Conservation (phyloP, 75 land plant species). For the Sequoia sempervirens region DNA sequence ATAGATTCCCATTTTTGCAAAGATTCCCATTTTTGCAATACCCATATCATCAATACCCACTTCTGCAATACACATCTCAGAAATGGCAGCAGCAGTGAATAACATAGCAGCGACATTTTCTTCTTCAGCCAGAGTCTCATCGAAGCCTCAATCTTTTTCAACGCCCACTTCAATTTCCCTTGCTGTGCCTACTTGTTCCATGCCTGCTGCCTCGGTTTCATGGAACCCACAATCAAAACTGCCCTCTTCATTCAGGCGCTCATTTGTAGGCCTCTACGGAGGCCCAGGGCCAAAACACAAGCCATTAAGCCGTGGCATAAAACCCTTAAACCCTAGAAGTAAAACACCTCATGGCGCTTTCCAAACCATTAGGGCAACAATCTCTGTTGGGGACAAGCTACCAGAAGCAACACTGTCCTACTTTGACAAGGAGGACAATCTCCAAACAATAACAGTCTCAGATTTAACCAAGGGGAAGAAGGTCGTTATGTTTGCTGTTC, state of each 20-base stretch:
- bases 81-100: conserved; percentile 5
- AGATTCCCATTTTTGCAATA: not conserved
- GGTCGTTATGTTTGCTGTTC: conserved; percentile 83
- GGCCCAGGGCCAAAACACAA: conserved; percentile 6
- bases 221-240: conserved; percentile 8
- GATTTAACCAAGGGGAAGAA: conserved; percentile 74
- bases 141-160: not conserved
- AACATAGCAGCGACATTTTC: conserved; percentile 9
- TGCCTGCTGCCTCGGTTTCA: not conserved
- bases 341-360: not conserved
- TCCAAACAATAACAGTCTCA: conserved; percentile 66
- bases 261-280: not conserved
- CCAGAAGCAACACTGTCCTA: conserved; percentile 82
- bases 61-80: not conserved
- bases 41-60: not conserved
- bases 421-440: conserved; percentile 64
- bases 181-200: not conserved
- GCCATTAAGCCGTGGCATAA: not conserved
- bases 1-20: not conserved
- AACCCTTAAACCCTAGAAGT: not conserved
- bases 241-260: not conserved
- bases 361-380: conserved; percentile 22
- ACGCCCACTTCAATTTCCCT: not conserved
- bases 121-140: conserved; percentile 1
- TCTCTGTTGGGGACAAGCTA: conserved; percentile 82